Evolutionary conservation across 331 rosid genomes (phyloP), one percentile per base, ranked within the genome.

Genomic region (Pyracantha coccinea): DNA sequence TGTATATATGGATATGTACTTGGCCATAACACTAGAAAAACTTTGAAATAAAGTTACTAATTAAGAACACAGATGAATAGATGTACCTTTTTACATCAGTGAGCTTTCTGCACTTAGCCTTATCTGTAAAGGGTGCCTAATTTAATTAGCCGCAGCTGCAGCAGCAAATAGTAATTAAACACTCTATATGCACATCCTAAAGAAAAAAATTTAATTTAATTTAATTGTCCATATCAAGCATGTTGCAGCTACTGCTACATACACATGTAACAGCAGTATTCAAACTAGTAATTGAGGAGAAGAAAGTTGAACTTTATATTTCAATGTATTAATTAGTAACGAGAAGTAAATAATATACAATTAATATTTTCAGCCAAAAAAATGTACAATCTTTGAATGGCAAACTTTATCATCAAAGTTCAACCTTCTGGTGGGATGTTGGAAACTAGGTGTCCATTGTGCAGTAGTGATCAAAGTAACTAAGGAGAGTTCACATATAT

Each of bases 81-180:
- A 20, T 32, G 24, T 77, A 85, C 88, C 85, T 78, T 82, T 77
- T 79, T 45, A 68, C 54, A 83, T 86, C 82, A 82, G 83, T 84
- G 82, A 73, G 69, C 84, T 79, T 86, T 86, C 89, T 83, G 88
- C 65, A 27, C 67, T 17, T 50, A 62, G 44, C 85, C 64, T 82
- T 77, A 72, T 89, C 88, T 86, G 93, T 88, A 89, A 84, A 87
- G 91, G 85, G 85, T 84, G 88, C 87, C 88, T 83, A 75, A 85
- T 82, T 17, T 50, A 17, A 50, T 85, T 78, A 71, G 78, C 77
- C 58, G 89, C 83, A 80, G 83, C 82, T 80, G 88, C 47, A 78
- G 74, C 77, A 71, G 58, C 73, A 80, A 64, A 57, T 25, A 23
- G 24, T 59, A n/a, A 78, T 38, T 38, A 38, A 38, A 38, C 45